phyloP scores from a whole-genome alignment of 2,329 filamentous ascomycete species.

The Lasiodiplodia theobromae region DNA sequence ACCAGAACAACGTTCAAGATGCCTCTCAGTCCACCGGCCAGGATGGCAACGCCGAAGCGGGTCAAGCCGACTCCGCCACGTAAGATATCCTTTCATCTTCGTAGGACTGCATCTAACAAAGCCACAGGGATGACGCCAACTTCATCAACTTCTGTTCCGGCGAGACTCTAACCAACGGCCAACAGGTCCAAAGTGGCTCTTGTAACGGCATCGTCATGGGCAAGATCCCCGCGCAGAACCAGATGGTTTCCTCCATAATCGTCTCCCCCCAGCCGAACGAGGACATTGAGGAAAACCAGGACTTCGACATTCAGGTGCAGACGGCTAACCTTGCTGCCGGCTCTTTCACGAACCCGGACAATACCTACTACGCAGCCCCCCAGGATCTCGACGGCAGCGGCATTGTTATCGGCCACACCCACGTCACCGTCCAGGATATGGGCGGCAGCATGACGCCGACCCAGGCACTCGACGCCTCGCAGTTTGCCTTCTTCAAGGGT shows the following conservation, averaged over 20 bases:
- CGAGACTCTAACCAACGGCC: constrained; percentile 62
- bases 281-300: constrained; percentile 47
- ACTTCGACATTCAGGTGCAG: constrained; percentile 59
- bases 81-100: constrained; percentile 38
- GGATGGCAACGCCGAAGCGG: constrained; percentile 46
- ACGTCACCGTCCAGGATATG: constrained; percentile 62
- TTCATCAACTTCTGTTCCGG: constrained; percentile 68
- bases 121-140: constrained; percentile 56
- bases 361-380: constrained; percentile 63
- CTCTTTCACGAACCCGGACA: constrained; percentile 61
- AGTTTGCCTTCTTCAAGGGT: constrained; percentile 66
- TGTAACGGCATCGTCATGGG: constrained; percentile 68
- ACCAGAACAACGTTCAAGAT: constrained; percentile 52
- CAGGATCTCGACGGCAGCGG: constrained; percentile 55
- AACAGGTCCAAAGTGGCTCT: constrained; percentile 58
- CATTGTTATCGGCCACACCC: constrained; percentile 56
- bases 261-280: constrained; percentile 54
- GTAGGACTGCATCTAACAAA: constrained; percentile 30
- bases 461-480: constrained; percentile 48
- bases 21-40: constrained; percentile 52
- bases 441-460: constrained; percentile 45
- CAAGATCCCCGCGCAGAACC: constrained; percentile 57
- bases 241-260: constrained; percentile 65
- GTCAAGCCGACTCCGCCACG: constrained; percentile 56
- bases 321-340: constrained; percentile 60